Evolutionary conservation across 176 grass and related monocot genomes (phyloP), one percentile per base, ranked within the genome.

Genomic region (Guadua angustifolia): DNA sequence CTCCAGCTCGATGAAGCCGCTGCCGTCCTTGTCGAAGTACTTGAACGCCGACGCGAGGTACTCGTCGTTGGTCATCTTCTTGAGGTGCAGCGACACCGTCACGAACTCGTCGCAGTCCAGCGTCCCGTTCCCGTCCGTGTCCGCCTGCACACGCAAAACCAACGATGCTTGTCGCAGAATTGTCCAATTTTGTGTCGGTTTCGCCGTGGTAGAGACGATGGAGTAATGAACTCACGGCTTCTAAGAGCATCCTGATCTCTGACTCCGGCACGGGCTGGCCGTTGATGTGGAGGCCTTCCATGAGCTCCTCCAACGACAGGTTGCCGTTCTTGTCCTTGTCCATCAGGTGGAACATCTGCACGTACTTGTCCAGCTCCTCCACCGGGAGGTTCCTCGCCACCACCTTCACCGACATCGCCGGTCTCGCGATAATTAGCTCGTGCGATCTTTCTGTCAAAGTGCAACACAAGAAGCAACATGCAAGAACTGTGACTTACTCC

Each of bases 51-150:
- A 16, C 0, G 86, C 59, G 7, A 97, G 92, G 84, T 93, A 91
- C 82, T 97, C 90, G 44, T 97, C 95, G 60, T 86, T 97, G 75
- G 39, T 73, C 77, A 91, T 94, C 91, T 89, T 94, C 86, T 89
- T 94, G 5, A 97, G 84, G 87, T 97, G 95, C 62, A 97, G 63
- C 9, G 95, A 93, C 79, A 98, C 88, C 7, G 95, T 91, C 38
- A 94, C 90, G 84, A 98, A 94, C 87, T 98, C 95, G 21, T 94
- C 95, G 69, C 92, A 93, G 75, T 98, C 90, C 42, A 98, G 84
- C 45, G 88, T 93, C 9, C 95, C 92, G 57, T 94, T 93, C 12
- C 95, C 92, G 72, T 93, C 90, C 25, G 89, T 84, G 87, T 98
- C 95, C 1, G 92, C 94, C 94, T 96, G 80, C 42, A 74, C 29